Evolutionary conservation across 2,329 filamentous ascomycete species (phyloP), one percentile per base, ranked within the genome.

Genomic region (Clathrospora elynae): DNA sequence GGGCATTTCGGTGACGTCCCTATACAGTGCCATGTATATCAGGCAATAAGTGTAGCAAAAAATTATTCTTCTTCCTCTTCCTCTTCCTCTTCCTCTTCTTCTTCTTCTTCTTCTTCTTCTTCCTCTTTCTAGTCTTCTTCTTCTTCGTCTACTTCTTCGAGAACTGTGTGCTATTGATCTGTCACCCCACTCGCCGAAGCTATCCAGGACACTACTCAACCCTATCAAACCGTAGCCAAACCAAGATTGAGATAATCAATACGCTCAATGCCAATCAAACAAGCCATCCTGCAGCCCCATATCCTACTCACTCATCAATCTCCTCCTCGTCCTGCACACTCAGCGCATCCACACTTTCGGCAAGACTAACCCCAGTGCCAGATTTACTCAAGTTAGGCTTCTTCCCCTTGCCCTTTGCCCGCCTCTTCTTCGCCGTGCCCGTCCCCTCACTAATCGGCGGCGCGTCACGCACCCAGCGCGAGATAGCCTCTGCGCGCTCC

Each of bases 401-500:
- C 17, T 33, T 44, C 35, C 47, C 47, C 53, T 62, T 38, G 53
- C 51, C 55, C 37, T 60, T 68, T 8, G 58, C 53, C 31, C 58
- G 58, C 49, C 57, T 62, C 51, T 68, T 73, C 59, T 64, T 72
- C 47, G 64, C 65, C 43, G 62, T 64, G 28, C 57, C 65, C 2
- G 42, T 38, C 3, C 60, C 55, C 20, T 71, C 71, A 31, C 71
- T 62, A 1, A 62, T 46, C 8, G 69, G 43, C n/a, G 75, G 75
- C 20, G 73, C 73, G 48, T 78, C 75, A 18, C 71, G 57, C 11
- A 92, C 79, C 88, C 88, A 93, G 28, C 80, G 72, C 1, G 83
- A 80, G 44, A 92, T 82, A 12, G 81, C 79, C 33, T 82, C 78
- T 0, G 87, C 87, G 14, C 88, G 78, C 51, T 87, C 84, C 1